Percentiles rank a stretch among this genome's conserved stretches.
These are phyloP conservation scores for Bipolaris oryzae DNA, from an alignment of 2,329 filamentous ascomycete species.

Conservation along the genomic window DNA sequence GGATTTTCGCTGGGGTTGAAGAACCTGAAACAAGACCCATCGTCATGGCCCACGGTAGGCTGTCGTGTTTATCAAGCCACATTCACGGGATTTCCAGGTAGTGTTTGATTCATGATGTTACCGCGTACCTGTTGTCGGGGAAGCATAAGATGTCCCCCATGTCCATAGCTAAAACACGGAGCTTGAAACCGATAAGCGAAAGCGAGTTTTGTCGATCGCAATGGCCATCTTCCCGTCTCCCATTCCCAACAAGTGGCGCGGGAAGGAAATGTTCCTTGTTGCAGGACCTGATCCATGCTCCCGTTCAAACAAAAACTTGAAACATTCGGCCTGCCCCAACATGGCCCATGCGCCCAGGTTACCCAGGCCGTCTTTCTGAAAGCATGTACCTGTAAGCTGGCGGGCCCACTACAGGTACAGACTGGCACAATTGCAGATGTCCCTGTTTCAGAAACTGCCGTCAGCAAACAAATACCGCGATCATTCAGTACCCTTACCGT, in stretches of 20 bases:
- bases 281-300: not conserved
- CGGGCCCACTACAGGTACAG: conserved; percentile 43
- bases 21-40: not conserved
- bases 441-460: conserved; percentile 34
- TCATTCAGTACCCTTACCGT: not conserved
- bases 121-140: conserved; percentile 2
- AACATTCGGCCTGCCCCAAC: not conserved
- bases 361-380: not conserved
- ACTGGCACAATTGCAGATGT: conserved; percentile 50
- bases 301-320: not conserved
- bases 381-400: not conserved
- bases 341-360: not conserved
- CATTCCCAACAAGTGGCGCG: conserved; percentile 1
- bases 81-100: not conserved
- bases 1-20: too few species aligned
- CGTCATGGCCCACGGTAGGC: not conserved
- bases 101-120: not conserved
- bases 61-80: not conserved
- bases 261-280: not conserved
- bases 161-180: conserved; percentile 11
- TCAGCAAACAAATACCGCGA: conserved; percentile 3
- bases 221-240: not conserved
- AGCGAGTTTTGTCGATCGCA: conserved; percentile 5
- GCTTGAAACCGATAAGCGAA: conserved; percentile 14
- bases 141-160: not conserved